A percentile compares a stretch with the other conserved stretches of the same genome.
These are phyloP conservation scores for Stephania yunnanensis DNA, from an alignment of 164 flowering plant genomes.

Conservation along the genomic window DNA sequence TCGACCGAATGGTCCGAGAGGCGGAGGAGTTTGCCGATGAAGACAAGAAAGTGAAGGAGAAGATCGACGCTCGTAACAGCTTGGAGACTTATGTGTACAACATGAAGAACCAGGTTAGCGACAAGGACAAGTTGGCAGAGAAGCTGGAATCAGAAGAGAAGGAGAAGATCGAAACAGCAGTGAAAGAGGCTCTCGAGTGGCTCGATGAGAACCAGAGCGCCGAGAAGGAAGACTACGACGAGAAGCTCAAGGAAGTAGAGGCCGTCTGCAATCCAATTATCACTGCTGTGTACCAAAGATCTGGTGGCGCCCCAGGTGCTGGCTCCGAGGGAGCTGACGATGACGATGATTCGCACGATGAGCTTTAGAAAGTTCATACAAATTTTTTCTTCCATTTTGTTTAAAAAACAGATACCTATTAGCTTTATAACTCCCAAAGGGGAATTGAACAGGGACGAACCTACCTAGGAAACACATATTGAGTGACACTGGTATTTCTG, in stretches of 20 bases:
- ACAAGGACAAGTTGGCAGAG: conserved; percentile 89
- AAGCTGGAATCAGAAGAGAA: conserved; percentile 77
- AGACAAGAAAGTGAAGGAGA: conserved; percentile 84
- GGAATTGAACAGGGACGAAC: not conserved
- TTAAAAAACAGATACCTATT: not conserved
- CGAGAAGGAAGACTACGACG: conserved; percentile 80
- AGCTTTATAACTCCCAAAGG: not conserved
- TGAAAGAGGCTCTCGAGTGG: conserved; percentile 81
- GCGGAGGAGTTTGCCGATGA: conserved; percentile 90
- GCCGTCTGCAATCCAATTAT: conserved; percentile 84
- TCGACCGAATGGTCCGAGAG: conserved; percentile 77
- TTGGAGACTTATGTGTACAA: conserved; percentile 74
- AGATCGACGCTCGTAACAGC: conserved; percentile 76
- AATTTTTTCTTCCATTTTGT: not conserved
- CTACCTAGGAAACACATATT: not conserved
- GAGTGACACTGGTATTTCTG: not conserved
- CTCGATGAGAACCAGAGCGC: conserved; percentile 76
- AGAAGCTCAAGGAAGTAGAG: conserved; percentile 83
- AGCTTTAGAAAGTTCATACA: conserved; percentile 32
- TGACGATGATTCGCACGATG: conserved; percentile 65
- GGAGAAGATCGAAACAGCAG: conserved; percentile 69
- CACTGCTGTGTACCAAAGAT: conserved; percentile 68
- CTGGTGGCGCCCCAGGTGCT: conserved; percentile 71
- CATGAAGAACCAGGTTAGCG: conserved; percentile 77
- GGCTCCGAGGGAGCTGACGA: conserved; percentile 26